Conservation (phyloP, 768 basidiomycete genomes). For the Hysterangium stoloniferum region DNA sequence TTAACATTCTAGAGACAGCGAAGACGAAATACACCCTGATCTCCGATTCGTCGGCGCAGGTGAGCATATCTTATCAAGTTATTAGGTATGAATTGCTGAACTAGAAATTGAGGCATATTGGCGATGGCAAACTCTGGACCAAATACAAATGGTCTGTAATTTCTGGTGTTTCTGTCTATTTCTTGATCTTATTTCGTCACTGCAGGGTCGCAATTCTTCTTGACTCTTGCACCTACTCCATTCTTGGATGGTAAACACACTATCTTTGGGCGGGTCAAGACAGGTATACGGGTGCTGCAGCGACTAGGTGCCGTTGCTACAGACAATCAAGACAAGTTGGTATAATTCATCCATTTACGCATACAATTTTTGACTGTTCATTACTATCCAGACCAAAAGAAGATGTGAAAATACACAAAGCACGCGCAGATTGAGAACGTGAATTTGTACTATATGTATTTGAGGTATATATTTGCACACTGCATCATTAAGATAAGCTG, state of each 20-base stretch:
- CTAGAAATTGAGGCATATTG: constrained; percentile 45
- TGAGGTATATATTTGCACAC: too few relatives aligned
- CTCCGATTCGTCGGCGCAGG: constrained; percentile 93
- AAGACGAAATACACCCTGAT: constrained; percentile 88
- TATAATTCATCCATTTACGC: constrained; percentile 12
- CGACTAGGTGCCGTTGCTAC: constrained; percentile 85
- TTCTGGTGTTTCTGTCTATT: constrained; percentile 14
- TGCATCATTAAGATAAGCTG: too few relatives aligned
- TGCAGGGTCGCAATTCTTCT: constrained; percentile 90
- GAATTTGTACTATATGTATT: too few relatives aligned
- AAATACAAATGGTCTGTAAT: constrained; percentile 66
- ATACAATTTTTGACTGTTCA: constrained; percentile 2
- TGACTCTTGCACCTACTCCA: constrained; percentile 77
- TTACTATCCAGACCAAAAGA: constrained; percentile 44
- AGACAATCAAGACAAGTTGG: constrained; percentile 81
- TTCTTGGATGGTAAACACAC: constrained; percentile 82
- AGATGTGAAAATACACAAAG: constrained; percentile 88
- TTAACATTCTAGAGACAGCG: constrained; percentile 34
- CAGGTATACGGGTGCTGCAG: constrained; percentile 90
- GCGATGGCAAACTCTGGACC: constrained; percentile 97
- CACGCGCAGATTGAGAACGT: constrained; percentile 27
- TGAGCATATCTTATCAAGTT: not conserved
- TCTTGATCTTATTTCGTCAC: constrained; percentile 7
- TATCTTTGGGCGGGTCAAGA: constrained; percentile 83
- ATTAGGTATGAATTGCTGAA: too few relatives aligned